These are phyloP conservation scores for Delitschia confertaspora DNA, from an alignment of 495 filamentous ascomycete genomes.

Conservation along the genomic window DNA sequence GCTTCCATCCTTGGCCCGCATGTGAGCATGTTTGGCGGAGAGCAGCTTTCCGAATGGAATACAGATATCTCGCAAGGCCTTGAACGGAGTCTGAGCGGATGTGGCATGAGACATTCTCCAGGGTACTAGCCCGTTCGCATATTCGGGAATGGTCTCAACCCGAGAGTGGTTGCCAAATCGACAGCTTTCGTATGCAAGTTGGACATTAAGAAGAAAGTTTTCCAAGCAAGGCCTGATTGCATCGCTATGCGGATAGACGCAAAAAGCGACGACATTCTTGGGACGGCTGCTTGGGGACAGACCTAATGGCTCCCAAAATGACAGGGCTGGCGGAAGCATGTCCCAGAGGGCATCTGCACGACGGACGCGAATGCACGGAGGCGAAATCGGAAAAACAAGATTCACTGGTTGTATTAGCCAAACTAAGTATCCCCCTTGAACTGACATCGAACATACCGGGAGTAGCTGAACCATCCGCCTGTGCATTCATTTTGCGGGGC, in stretches of 20 bases:
- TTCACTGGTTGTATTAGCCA: background rate
- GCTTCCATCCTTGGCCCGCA: constrained; percentile 43
- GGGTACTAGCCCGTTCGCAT: constrained; percentile 51
- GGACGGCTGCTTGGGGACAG: constrained; percentile 66
- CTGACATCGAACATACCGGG: constrained; percentile 4
- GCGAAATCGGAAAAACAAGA: constrained; percentile 37
- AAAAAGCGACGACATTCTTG: constrained; percentile 74
- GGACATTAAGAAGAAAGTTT: constrained; percentile 62
- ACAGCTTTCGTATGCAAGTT: constrained; percentile 67
- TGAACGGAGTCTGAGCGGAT: constrained; percentile 14
- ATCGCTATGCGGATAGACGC: constrained; percentile 61
- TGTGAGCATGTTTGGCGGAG: constrained; percentile 17
- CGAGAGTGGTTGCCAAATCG: constrained; percentile 64
- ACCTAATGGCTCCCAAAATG: constrained; percentile 87
- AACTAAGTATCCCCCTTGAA: background rate
- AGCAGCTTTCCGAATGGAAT: constrained; percentile 23
- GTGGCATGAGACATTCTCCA: constrained; percentile 35
- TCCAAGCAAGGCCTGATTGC: constrained; percentile 51
- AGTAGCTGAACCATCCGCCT: constrained; percentile 6
- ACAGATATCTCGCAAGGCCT: constrained; percentile 21
- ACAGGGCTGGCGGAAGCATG: constrained; percentile 65
- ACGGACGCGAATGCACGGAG: constrained; percentile 68
- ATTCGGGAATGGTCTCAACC: constrained; percentile 43
- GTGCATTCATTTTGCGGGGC: constrained; percentile 14
- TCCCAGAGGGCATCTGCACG: constrained; percentile 66